Conservation (phyloP, 495 filamentous ascomycete genomes). For the Massariosphaeria phaeospora region DNA sequence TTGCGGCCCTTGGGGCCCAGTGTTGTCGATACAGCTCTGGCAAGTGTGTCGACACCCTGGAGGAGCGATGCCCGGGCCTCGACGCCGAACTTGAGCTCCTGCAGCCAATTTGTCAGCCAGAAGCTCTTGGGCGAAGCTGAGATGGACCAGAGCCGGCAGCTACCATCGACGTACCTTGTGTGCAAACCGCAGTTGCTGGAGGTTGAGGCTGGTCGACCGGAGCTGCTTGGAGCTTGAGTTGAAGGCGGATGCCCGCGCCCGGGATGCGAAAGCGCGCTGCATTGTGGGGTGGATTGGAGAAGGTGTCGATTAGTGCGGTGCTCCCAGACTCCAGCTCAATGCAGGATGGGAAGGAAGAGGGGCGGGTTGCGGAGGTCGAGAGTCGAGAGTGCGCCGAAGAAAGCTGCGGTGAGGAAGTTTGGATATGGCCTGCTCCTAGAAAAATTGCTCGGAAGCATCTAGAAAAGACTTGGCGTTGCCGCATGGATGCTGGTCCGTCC, state of each 20-base stretch:
- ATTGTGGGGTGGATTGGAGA: slow-evolving; percentile 46
- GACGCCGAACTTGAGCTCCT: slow-evolving; percentile 98
- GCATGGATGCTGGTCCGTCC: too few relatives aligned
- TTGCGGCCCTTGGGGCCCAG: slow-evolving; percentile 97
- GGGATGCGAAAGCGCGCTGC: slow-evolving; percentile 68
- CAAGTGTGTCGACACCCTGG: slow-evolving; percentile 91
- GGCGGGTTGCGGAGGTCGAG: too few relatives aligned
- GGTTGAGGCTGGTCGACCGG: slow-evolving; percentile 49
- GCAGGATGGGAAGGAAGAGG: slow-evolving; percentile 16
- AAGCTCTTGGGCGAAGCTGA: neutral
- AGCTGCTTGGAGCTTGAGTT: slow-evolving; percentile 59
- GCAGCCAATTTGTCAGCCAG: slow-evolving; percentile 13
- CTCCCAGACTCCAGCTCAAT: slow-evolving; percentile 30
- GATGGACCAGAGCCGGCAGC: too few relatives aligned
- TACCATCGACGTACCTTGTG: slow-evolving; percentile 78
- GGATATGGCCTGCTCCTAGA: too few relatives aligned
- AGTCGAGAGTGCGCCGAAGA: too few relatives aligned
- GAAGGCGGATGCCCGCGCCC: slow-evolving; percentile 61
- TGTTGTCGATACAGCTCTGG: slow-evolving; percentile 93
- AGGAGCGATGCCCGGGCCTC: slow-evolving; percentile 86
- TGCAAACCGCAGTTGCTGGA: slow-evolving; percentile 84
- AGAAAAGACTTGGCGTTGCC: neutral
- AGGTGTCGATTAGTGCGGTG: slow-evolving; percentile 14
- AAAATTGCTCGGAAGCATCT: slow-evolving; percentile 20
- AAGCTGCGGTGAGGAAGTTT: too few relatives aligned